Percentiles rank a stretch among this genome's conserved stretches.
phyloP scores from a whole-genome alignment of 1,139 yeast species.

The Yamadazyma pseudoaaseri region DNA sequence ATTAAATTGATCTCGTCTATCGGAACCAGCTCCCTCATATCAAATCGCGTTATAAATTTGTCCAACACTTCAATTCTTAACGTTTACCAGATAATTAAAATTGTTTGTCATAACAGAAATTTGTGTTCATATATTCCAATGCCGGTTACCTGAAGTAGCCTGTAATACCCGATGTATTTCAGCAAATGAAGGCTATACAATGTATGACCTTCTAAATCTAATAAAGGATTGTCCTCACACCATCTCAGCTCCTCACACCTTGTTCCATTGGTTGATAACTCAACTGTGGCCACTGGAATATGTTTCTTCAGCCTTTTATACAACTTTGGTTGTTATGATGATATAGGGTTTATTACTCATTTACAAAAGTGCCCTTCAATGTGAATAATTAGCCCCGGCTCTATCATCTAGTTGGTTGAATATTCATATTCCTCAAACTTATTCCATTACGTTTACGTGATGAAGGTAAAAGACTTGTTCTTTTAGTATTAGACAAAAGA shows the following conservation, averaged over 20 bases:
- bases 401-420: background rate
- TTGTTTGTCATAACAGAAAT: conserved; percentile 2
- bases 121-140: conserved; percentile 3
- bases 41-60: background rate
- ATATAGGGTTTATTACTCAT: background rate
- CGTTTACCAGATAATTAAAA: conserved; percentile 9
- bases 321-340: too few species aligned
- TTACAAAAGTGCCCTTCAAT: background rate
- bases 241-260: conserved; percentile 1
- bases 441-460: too few species aligned
- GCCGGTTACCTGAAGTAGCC: conserved; percentile 2
- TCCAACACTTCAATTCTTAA: conserved; percentile 8
- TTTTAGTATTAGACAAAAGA: conserved; percentile 11
- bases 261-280: too few species aligned
- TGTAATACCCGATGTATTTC: background rate
- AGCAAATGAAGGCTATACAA: conserved; percentile 1
- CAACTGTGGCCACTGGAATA: background rate
- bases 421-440: too few species aligned
- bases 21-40: conserved; percentile 5
- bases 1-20: conserved; percentile 10
- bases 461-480: background rate
- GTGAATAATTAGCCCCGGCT: conserved; percentile 2
- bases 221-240: conserved; percentile 1
- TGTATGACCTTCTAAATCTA: conserved; percentile 1
- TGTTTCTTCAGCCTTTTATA: too few species aligned